Evolutionary conservation across 345 rosid genomes (phyloP).

Genomic region (Salix caprea): DNA sequence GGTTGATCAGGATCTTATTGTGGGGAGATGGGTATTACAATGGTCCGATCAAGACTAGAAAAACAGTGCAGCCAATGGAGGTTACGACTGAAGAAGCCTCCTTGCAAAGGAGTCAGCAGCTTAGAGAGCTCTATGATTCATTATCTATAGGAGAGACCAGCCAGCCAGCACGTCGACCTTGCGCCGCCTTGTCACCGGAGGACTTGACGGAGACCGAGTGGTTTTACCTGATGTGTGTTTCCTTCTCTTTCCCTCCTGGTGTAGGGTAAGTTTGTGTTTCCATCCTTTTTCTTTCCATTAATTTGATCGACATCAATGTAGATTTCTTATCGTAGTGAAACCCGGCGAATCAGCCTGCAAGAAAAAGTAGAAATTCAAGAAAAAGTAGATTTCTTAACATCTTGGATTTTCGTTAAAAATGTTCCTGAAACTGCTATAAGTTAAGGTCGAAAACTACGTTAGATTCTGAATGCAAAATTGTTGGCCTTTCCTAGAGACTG

Average conservation of each 20-base stretch:
- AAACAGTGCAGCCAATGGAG: constrained; percentile 92
- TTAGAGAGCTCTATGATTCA: constrained; percentile 83
- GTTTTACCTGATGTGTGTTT: constrained; percentile 96
- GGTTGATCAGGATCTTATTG: constrained; percentile 48
- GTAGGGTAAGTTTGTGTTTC: constrained; percentile 53
- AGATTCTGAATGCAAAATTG: too few species aligned
- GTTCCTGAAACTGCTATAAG: not conserved
- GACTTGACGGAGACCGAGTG: constrained; percentile 95
- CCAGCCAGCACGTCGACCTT: constrained; percentile 66
- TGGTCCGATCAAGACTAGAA: constrained; percentile 94
- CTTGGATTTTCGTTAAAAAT: too few species aligned
- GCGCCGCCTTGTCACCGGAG: constrained; percentile 85
- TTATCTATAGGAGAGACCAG: constrained; percentile 70
- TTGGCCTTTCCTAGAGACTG: too few species aligned
- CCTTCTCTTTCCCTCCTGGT: constrained; percentile 82
- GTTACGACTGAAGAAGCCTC: constrained; percentile 86
- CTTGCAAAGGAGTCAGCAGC: constrained; percentile 89
- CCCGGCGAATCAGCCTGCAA: constrained; percentile 17
- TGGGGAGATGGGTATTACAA: constrained; percentile 97
- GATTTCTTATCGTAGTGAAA: constrained; percentile 18
- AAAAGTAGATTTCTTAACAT: too few species aligned
- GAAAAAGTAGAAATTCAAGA: constrained; percentile 14
- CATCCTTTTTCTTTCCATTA: not conserved
- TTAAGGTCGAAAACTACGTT: not conserved
- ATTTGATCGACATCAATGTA: constrained; percentile 8